Evolutionary conservation across 371 early-diverging fungal genomes (phyloP), one percentile per base, ranked within the genome.

Genomic region (Mortierella sp.): DNA sequence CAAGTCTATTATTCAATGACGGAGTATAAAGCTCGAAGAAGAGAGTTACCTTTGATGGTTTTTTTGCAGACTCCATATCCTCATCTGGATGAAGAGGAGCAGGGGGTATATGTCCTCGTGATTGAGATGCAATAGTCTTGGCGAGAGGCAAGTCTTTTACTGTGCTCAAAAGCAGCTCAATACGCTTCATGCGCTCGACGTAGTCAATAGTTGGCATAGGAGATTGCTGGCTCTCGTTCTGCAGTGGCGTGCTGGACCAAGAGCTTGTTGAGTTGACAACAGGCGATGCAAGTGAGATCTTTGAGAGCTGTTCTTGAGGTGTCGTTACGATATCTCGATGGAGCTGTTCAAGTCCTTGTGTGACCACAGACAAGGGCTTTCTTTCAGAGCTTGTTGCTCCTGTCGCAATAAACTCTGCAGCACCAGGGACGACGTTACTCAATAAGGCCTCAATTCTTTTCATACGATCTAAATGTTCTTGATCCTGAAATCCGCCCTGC

Each of bases 181-280:
- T 75, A 9, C 72, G 67, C 58, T 75, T 75, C 81, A 80, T 80
- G 0, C 75, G 70, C 49, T 75, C 71, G 19, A 70, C 35, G 53
- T 80, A 68, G 40, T 75, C 75, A 19, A 43, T 31, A 2, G 61
- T n/a, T 0, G 68, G 32, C 22, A 45, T 8, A 13, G 37, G 29
- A 9, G 43, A 6, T 7, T 51, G 17, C 0, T 17, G 31, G 22
- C 19, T 54, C 12, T 68, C 49, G 22, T 67, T 53, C 1, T 28
- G 49, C 15, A 62, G 23, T 7, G 68, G 35, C 9, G 31, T 40
- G 29, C 42, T 59, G 12, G 60, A 47, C 64, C 60, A 49, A 9
- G 56, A 23, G 35, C 26, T 13, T 0, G 23, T 5, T 15, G 59
- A 4, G 15, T 32, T 42, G n/a, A 49, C 56, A 8, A 40, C 40